These are phyloP conservation scores for Zygotorulaspora sp. DNA, from an alignment of 805 yeast genomes.

Conservation along the genomic window DNA sequence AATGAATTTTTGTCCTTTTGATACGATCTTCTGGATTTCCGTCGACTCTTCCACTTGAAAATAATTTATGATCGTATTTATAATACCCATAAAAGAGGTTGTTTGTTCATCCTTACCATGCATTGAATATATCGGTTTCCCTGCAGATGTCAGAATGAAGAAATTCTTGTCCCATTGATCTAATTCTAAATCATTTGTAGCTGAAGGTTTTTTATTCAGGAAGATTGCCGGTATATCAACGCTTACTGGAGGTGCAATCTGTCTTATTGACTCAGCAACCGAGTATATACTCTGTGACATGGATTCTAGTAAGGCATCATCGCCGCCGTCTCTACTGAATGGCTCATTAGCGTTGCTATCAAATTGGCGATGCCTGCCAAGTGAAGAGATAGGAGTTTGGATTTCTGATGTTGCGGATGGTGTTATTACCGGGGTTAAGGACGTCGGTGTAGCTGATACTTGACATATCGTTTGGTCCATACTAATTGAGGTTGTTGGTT, in stretches of 20 bases:
- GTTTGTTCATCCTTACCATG: slow-evolving; percentile 66
- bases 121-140: slow-evolving; percentile 80
- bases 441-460: slow-evolving; percentile 7
- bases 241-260: slow-evolving; percentile 24
- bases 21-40: slow-evolving; percentile 45
- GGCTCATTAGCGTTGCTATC: not conserved
- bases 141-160: slow-evolving; percentile 76
- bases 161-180: slow-evolving; percentile 52
- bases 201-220: not conserved
- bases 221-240: slow-evolving; percentile 32
- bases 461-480: slow-evolving; percentile 15
- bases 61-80: slow-evolving; percentile 72
- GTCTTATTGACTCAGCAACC: slow-evolving; percentile 14
- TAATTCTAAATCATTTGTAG: not conserved
- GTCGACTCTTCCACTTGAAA: slow-evolving; percentile 45
- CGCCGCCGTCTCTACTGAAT: slow-evolving; percentile 4
- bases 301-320: slow-evolving; percentile 12
- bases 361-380: not conserved
- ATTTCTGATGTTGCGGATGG: not conserved
- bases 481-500: slow-evolving; percentile 19
- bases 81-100: slow-evolving; percentile 69
- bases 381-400: not conserved
- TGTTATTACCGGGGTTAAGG: not conserved
- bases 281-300: slow-evolving; percentile 24
- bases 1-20: slow-evolving; percentile 39